phyloP scores from a whole-genome alignment of 129 eudicot genomes.

The Centaurea solstitialis region DNA sequence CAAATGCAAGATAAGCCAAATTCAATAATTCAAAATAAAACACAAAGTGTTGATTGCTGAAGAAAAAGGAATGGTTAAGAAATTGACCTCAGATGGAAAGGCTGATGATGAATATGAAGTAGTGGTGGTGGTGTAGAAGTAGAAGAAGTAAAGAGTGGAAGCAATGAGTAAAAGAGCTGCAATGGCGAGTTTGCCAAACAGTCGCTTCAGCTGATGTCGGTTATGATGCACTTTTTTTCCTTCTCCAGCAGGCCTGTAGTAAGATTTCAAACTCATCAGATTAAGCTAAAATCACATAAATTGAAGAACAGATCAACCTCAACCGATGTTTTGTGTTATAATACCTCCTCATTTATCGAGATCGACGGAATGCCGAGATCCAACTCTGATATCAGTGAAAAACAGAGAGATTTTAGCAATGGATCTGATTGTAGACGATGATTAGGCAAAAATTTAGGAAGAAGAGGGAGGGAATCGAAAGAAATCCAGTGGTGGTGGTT shows the following conservation, averaged over 20 bases:
- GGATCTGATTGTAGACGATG: slow-evolving; percentile 25
- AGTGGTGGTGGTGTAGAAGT: slow-evolving; percentile 30
- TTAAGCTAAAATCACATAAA: slow-evolving; percentile 5
- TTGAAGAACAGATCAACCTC: slow-evolving; percentile 22
- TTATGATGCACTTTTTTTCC: slow-evolving; percentile 41
- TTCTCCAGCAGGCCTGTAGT: slow-evolving; percentile 45
- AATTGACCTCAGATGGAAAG: slow-evolving; percentile 55
- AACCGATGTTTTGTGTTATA: slow-evolving; percentile 11
- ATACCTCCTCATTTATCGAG: slow-evolving; percentile 34
- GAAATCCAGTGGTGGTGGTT: slow-evolving; percentile 15
- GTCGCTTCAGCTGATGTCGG: slow-evolving; percentile 74
- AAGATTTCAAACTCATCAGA: slow-evolving; percentile 12
- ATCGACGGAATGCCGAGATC: slow-evolving; percentile 21
- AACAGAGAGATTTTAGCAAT: slow-evolving; percentile 10
- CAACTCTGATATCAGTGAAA: slow-evolving; percentile 6
- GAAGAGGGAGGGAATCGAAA: slow-evolving; percentile 24
- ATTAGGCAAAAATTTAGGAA: not conserved
- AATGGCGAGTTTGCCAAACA: slow-evolving; percentile 52
- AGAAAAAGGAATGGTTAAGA: not conserved
- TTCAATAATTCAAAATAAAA: slow-evolving; percentile 10
- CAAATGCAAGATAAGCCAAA: not conserved
- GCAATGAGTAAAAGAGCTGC: slow-evolving; percentile 58
- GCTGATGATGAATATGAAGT: slow-evolving; percentile 24
- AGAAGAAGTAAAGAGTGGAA: slow-evolving; percentile 55
- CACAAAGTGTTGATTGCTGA: not conserved